Evolutionary conservation across 192 early-diverging fungal species (phyloP).

Genomic region (Rhizophlyctis rosea): DNA sequence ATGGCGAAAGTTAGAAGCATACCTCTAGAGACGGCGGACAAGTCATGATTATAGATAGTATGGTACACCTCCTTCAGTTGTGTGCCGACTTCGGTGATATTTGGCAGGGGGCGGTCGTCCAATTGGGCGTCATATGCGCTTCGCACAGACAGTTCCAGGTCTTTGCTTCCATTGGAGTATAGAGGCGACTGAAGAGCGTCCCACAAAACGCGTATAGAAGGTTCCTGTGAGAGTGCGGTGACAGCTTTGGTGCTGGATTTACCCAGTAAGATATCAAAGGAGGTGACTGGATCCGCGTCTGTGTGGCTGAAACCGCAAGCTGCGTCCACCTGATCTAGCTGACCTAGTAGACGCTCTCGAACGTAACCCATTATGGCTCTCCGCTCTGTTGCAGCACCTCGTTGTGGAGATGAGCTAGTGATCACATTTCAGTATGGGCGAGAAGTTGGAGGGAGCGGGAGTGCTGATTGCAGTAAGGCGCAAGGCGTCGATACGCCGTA

Average conservation of each 20-base stretch:
- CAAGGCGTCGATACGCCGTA: no score
- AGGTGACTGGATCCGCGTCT: slow-evolving; percentile 6
- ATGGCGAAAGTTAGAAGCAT: not conserved
- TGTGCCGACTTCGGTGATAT: slow-evolving; percentile 6
- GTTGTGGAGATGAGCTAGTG: no score
- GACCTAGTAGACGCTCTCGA: slow-evolving; percentile 13
- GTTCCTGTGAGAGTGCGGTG: not conserved
- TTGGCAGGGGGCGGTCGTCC: slow-evolving; percentile 18
- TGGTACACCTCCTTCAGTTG: slow-evolving; percentile 1
- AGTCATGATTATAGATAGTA: not conserved
- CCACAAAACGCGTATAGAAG: slow-evolving; percentile 9
- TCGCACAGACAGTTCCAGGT: slow-evolving; percentile 14
- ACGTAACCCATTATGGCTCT: slow-evolving; percentile 40
- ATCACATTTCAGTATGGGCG: no score
- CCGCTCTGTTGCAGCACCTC: no score
- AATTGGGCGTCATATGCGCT: slow-evolving; percentile 1
- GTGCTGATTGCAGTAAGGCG: no score
- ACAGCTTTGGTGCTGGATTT: not conserved
- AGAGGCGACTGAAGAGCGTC: slow-evolving; percentile 8
- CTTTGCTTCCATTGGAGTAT: not conserved
- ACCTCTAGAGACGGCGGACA: not conserved
- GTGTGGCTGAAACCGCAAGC: slow-evolving; percentile 19
- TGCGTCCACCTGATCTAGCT: slow-evolving; percentile 11
- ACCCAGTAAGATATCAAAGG: not conserved
- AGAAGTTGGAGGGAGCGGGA: no score